Conservation (phyloP, 192 early-diverging fungal genomes). For the Coemansia sp. region DNA sequence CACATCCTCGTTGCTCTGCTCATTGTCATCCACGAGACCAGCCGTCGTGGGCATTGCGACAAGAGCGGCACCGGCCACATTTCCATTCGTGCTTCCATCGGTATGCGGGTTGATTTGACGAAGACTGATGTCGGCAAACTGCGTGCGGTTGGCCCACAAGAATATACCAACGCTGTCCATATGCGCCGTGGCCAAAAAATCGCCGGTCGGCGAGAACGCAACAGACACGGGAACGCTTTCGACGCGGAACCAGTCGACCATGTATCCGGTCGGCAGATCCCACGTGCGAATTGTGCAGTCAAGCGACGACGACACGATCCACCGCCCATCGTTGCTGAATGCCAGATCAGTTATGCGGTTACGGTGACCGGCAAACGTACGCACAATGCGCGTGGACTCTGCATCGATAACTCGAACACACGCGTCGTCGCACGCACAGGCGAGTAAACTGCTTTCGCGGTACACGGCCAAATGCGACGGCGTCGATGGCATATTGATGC, state of each 20-base stretch:
- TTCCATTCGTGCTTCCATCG: background rate
- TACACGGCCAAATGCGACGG: constrained; percentile 64
- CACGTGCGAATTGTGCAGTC: constrained; percentile 92
- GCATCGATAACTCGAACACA: constrained; percentile 85
- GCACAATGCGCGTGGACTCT: constrained; percentile 76
- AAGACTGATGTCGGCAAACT: constrained; percentile 72
- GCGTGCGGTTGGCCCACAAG: constrained; percentile 87
- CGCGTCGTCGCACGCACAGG: constrained; percentile 83
- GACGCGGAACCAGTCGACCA: constrained; percentile 83
- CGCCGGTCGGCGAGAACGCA: constrained; percentile 86
- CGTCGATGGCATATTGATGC: constrained; percentile 66
- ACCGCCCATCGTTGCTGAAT: constrained; percentile 89
- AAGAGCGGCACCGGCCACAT: constrained; percentile 1
- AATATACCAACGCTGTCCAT: constrained; percentile 90
- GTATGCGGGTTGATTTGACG: constrained; percentile 55
- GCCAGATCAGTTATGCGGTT: constrained; percentile 87
- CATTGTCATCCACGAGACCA: constrained; percentile 56
- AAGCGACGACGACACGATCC: constrained; percentile 78
- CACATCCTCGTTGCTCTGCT: constrained; percentile 5
- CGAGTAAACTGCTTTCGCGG: constrained; percentile 74
- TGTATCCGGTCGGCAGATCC: constrained; percentile 90
- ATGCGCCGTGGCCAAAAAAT: constrained; percentile 90
- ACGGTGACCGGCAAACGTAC: constrained; percentile 85
- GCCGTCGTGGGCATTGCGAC: constrained; percentile 64
- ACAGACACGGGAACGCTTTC: constrained; percentile 78